Conservation (phyloP, 2,329 filamentous ascomycete species). For the Fusarium sp. region DNA sequence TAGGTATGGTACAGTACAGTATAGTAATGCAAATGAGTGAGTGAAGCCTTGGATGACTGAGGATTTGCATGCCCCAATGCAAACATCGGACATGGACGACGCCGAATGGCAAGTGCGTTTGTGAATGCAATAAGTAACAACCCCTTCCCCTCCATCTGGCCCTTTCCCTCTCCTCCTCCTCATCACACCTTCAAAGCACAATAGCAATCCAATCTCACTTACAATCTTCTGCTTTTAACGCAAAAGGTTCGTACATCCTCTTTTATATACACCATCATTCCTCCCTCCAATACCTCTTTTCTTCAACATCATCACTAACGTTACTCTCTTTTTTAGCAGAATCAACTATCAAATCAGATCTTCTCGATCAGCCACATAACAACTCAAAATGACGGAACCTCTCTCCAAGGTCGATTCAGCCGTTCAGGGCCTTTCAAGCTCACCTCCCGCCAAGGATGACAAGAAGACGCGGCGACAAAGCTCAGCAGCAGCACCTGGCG, state of each 20-base stretch:
- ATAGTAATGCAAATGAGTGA: neutral
- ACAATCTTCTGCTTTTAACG: slow-evolving; percentile 39
- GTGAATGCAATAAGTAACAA: slow-evolving; percentile 49
- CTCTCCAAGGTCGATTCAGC: slow-evolving; percentile 93
- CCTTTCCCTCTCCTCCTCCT: slow-evolving; percentile 39
- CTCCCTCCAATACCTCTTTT: slow-evolving; percentile 1
- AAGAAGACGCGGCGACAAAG: slow-evolving; percentile 75
- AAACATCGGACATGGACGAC: slow-evolving; percentile 26
- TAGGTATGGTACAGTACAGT: slow-evolving; percentile 21
- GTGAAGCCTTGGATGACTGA: slow-evolving; percentile 31
- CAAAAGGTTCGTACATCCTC: slow-evolving; percentile 32
- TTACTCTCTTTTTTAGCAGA: slow-evolving; percentile 18
- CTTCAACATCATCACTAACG: slow-evolving; percentile 19
- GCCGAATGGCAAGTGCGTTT: slow-evolving; percentile 29
- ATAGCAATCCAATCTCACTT: slow-evolving; percentile 33
- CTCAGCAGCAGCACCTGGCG: slow-evolving; percentile 74
- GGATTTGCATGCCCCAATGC: slow-evolving; percentile 17
- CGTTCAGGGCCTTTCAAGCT: slow-evolving; percentile 79
- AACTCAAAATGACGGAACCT: slow-evolving; percentile 56
- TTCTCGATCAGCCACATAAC: slow-evolving; percentile 35
- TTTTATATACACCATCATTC: neutral
- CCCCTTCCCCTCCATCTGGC: slow-evolving; percentile 43
- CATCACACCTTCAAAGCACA: slow-evolving; percentile 39
- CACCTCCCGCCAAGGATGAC: slow-evolving; percentile 69
- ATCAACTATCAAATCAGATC: slow-evolving; percentile 28